Conservation (phyloP, 2,329 filamentous ascomycete species). For the Talaromyces sp. region DNA sequence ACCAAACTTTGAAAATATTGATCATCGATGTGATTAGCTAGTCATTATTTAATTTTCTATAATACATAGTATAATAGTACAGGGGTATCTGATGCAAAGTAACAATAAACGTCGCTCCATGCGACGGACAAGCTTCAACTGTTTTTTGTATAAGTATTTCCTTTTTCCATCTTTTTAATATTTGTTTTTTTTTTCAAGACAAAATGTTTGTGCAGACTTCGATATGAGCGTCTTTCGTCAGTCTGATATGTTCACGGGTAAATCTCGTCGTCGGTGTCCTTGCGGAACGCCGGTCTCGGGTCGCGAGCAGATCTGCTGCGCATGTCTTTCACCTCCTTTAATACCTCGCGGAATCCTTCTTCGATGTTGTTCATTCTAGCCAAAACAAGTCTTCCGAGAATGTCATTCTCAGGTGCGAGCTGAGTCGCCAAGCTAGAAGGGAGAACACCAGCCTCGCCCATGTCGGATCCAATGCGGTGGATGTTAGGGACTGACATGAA, state of each 20-base stretch:
- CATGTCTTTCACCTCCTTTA: conserved; percentile 67
- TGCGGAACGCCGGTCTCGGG: conserved; percentile 18
- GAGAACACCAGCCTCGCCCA: conserved; percentile 60
- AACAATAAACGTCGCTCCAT: neutral
- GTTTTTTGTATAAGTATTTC: neutral
- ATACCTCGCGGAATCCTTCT: conserved; percentile 83
- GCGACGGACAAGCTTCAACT: neutral
- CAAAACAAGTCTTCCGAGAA: conserved; percentile 74
- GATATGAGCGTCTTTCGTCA: neutral
- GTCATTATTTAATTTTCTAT: neutral
- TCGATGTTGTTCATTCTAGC: conserved; percentile 90
- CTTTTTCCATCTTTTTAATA: neutral
- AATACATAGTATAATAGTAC: neutral
- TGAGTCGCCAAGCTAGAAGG: conserved; percentile 77
- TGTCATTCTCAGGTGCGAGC: conserved; percentile 66
- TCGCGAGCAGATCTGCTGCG: conserved; percentile 24
- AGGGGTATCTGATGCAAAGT: neutral
- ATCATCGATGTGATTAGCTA: neutral
- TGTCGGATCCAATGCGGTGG: conserved; percentile 58
- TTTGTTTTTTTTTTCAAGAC: neutral
- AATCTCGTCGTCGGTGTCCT: conserved; percentile 16
- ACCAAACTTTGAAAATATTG: neutral
- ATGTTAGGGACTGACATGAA: conserved; percentile 55
- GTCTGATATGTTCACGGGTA: neutral
- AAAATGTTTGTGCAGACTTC: neutral